Percentiles rank a stretch among this genome's conserved stretches.
phyloP scores from a whole-genome alignment of 148 eudicot genomes.

The Silene conica region DNA sequence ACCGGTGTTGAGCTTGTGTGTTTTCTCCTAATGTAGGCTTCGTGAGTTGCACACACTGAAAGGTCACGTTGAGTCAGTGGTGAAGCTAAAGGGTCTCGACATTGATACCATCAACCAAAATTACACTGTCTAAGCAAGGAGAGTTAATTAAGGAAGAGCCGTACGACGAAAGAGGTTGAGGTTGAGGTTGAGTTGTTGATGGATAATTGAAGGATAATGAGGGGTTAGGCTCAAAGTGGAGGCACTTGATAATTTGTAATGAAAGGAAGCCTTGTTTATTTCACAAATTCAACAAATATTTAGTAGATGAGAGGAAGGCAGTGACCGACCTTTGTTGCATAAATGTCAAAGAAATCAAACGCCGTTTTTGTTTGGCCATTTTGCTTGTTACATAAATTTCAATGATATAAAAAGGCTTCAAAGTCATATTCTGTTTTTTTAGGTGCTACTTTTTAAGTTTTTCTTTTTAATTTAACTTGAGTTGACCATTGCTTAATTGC shows the following conservation, averaged over 20 bases:
- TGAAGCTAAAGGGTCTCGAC: constrained; percentile 84
- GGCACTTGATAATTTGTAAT: not conserved
- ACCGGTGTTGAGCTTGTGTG: not conserved
- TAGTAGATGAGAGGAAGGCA: constrained; percentile 22
- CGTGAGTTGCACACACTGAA: constrained; percentile 90
- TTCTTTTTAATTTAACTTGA: no score
- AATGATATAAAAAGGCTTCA: constrained; percentile 1
- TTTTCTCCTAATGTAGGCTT: constrained; percentile 38
- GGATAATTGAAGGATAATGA: constrained; percentile 20
- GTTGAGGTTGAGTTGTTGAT: constrained; percentile 22
- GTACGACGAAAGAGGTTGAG: constrained; percentile 23
- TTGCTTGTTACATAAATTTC: constrained; percentile 11
- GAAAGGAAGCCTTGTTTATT: constrained; percentile 14
- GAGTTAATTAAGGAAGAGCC: not conserved
- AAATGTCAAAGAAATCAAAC: not conserved
- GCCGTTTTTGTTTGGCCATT: not conserved
- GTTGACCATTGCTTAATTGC: no score
- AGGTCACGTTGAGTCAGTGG: constrained; percentile 89
- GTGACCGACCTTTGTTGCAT: not conserved
- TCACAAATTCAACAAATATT: constrained; percentile 16
- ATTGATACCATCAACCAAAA: constrained; percentile 79
- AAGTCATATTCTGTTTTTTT: not conserved
- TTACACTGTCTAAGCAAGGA: constrained; percentile 56
- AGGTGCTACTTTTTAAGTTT: no score
- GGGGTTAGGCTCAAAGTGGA: constrained; percentile 8